Evolutionary conservation across 257 asterid species (phyloP), one percentile per base, ranked within the genome.

Genomic region (Capsicum rhomboideum): DNA sequence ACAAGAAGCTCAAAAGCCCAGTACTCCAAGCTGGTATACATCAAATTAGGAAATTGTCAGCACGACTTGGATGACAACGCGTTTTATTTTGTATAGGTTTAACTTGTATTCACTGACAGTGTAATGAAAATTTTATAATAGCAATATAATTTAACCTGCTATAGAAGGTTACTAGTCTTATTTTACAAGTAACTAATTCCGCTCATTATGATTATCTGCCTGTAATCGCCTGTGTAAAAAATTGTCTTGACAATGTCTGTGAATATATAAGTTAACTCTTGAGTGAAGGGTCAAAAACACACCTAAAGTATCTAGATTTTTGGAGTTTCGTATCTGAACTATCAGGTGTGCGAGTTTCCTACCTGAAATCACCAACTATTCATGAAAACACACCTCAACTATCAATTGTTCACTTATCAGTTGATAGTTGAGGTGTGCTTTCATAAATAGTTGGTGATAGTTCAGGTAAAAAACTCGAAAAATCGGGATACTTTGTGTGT

Each of bases 1-100:
- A 96, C 99, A 26, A 94, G 97, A 78, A 89, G 78, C 93, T 96
- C 99, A 56, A 93, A 96, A 77, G 98, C 99, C 94, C 98, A 93
- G 61, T 87, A 92, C 84, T 96, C 98, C 90, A 96, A 82, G 75
- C 99, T 96, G 93, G 52, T 16, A 21, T 31, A 84, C 28, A 6
- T 7, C 80, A 21, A 74, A 74, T 10, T 13, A 83, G 34, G 80
- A 13, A 74, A 46, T 23, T 74, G 46, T 75, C 3, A 49, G 58
- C 14, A 74, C 0, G 13, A 44, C 79, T 72, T 2, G 37, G 56
- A 72, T 21, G 13, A 21, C 4, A 44, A 13, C 29, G 4, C 2
- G 6, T 40, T n/a, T 21, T 14, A n/a, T 11, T 66, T 44, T 42
- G 79, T 40, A 18, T 17, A 14, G 49, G 17, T 67, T 34, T 67